Evolutionary conservation across 2,329 filamentous ascomycete species (phyloP).

Genomic region (Colletotrichum lupini): DNA sequence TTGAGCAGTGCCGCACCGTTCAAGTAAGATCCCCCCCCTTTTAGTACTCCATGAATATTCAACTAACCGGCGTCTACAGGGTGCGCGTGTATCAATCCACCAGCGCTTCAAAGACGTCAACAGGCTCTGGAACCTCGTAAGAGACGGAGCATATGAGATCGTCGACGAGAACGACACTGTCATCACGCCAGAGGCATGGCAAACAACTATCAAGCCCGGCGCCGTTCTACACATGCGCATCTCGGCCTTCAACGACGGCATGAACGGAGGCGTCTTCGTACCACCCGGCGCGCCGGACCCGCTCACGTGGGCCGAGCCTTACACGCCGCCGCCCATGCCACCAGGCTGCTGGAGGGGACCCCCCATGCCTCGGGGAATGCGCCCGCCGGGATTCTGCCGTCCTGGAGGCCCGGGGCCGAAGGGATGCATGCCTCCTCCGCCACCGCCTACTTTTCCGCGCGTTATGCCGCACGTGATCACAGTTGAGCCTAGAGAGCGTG

Average conservation of each 20-base stretch:
- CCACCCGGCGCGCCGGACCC: background rate
- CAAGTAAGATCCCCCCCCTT: background rate
- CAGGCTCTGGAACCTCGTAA: conserved; percentile 21
- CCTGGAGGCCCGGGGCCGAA: background rate
- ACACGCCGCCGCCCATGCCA: background rate
- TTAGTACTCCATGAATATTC: background rate
- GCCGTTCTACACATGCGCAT: conserved; percentile 19
- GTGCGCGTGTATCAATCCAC: conserved; percentile 15
- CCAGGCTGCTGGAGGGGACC: background rate
- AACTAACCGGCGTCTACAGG: conserved; percentile 9
- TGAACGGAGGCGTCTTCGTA: background rate
- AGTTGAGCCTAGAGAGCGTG: background rate
- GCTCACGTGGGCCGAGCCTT: conserved; percentile 13
- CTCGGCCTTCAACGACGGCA: conserved; percentile 21
- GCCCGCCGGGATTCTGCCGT: background rate
- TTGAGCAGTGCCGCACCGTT: conserved; percentile 17
- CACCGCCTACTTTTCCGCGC: background rate
- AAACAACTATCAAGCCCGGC: conserved; percentile 23
- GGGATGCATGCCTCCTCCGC: background rate
- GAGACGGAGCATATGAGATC: conserved; percentile 20
- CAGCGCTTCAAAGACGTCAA: conserved; percentile 11
- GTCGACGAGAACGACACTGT: conserved; percentile 4
- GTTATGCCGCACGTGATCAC: background rate
- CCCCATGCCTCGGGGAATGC: background rate
- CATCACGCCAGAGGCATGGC: conserved; percentile 20